Evolutionary conservation across 768 basidiomycete species (phyloP).

Genomic region (Russula foetens): DNA sequence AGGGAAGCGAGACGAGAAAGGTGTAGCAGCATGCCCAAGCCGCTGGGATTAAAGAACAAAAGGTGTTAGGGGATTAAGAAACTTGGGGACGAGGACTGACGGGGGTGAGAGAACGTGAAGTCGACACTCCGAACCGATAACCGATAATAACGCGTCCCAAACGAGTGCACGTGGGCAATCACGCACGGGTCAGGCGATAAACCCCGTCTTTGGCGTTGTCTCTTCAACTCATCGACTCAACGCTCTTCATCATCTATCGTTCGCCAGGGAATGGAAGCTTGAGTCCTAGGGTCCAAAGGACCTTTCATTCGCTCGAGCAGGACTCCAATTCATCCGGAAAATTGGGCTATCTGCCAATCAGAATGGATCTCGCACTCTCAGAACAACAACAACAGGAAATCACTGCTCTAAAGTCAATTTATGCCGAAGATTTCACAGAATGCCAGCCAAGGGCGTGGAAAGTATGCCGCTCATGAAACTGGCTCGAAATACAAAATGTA

Average conservation of each 20-base stretch:
- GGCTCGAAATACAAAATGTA: neutral
- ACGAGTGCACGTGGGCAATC: too few relatives aligned
- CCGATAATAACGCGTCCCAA: too few relatives aligned
- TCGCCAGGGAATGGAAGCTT: constrained; percentile 50
- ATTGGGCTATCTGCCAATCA: neutral
- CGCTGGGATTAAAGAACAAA: neutral
- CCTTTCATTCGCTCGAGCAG: constrained; percentile 53
- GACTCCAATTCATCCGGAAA: constrained; percentile 23
- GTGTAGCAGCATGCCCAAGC: neutral
- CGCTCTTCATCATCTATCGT: neutral
- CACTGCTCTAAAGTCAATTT: constrained; percentile 72
- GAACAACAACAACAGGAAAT: constrained; percentile 66
- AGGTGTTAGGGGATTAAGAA: neutral
- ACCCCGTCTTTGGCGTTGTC: too few relatives aligned
- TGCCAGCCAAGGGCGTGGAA: constrained; percentile 78
- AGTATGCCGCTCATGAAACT: constrained; percentile 33
- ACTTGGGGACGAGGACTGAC: too few relatives aligned
- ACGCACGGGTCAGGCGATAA: too few relatives aligned
- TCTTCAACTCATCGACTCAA: too few relatives aligned
- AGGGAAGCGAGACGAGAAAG: neutral
- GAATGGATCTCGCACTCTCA: constrained; percentile 63
- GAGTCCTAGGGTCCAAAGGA: constrained; percentile 67
- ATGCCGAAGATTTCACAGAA: constrained; percentile 67
- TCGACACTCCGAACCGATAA: too few relatives aligned
- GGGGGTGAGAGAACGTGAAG: neutral